A percentile compares a stretch with the other conserved stretches of the same genome.
Evolutionary conservation across 768 basidiomycete genomes (phyloP).

Genomic region (Boletus pseudopeckii): DNA sequence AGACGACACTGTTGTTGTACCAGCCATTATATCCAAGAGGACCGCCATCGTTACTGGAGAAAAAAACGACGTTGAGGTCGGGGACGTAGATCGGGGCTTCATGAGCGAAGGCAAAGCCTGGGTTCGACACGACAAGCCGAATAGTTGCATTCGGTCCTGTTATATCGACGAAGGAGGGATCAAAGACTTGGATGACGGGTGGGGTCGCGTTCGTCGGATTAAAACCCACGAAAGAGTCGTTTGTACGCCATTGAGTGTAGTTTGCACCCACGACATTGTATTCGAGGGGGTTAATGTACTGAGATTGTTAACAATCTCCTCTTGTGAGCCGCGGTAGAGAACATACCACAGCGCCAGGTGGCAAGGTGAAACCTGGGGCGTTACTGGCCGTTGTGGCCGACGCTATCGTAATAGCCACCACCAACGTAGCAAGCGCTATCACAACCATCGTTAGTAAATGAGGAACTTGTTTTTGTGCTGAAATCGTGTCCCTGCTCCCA

Average conservation of each 20-base stretch:
- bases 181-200: conserved; percentile 53
- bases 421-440: background rate
- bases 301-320: background rate
- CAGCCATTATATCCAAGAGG: conserved; percentile 59
- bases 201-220: conserved; percentile 47
- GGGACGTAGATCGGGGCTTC: conserved; percentile 71
- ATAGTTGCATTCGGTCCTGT: conserved; percentile 58
- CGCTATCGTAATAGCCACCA: background rate
- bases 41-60: conserved; percentile 68
- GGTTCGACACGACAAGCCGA: conserved; percentile 55
- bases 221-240: conserved; percentile 43
- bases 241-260: conserved; percentile 35
- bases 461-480: background rate
- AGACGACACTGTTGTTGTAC: conserved; percentile 59
- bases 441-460: background rate
- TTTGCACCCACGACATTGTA: conserved; percentile 51
- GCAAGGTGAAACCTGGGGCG: conserved; percentile 4
- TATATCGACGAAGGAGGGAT: conserved; percentile 53
- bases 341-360: conserved; percentile 21
- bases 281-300: conserved; percentile 50
- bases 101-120: conserved; percentile 69
- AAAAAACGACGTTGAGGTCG: conserved; percentile 70
- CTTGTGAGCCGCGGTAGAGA: background rate
- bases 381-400: background rate
- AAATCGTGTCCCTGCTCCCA: background rate